A percentile compares a stretch with the other conserved stretches of the same genome.
Evolutionary conservation across 202 grass and related monocot species (phyloP).

Genomic region (Brachypodium distachyon): DNA sequence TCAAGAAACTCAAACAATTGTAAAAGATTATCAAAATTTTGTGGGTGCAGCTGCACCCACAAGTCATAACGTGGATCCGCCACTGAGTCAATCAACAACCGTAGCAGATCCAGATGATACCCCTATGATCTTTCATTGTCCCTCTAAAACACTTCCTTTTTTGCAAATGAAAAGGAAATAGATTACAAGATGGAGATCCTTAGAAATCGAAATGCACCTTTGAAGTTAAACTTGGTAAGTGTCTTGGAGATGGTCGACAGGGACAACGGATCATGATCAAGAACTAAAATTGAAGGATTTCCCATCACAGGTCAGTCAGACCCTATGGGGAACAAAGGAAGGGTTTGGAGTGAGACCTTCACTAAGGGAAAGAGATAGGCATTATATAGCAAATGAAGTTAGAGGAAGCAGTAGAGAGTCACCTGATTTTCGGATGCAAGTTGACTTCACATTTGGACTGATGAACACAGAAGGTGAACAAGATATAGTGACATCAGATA

Average conservation of each 20-base stretch:
- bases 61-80: too few species aligned
- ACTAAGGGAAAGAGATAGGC: neutral
- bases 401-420: conserved; percentile 8
- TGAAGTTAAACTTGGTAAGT: conserved; percentile 4
- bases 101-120: neutral
- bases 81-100: neutral
- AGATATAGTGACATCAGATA: neutral
- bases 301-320: conserved; percentile 1
- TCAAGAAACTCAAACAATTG: too few species aligned
- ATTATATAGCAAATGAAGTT: neutral
- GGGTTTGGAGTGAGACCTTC: neutral
- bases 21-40: too few species aligned
- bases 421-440: neutral
- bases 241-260: neutral
- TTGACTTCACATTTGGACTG: neutral
- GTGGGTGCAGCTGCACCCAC: too few species aligned
- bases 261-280: conserved; percentile 1
- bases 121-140: neutral
- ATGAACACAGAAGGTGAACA: neutral
- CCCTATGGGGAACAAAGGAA: neutral
- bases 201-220: conserved; percentile 7
- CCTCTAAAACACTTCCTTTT: conserved; percentile 1
- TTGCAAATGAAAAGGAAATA: neutral
- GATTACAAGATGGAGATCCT: neutral
- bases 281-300: conserved; percentile 15